Evolutionary conservation across 1,139 yeast species (phyloP).

Genomic region (Yamadazyma membranifaciens): DNA sequence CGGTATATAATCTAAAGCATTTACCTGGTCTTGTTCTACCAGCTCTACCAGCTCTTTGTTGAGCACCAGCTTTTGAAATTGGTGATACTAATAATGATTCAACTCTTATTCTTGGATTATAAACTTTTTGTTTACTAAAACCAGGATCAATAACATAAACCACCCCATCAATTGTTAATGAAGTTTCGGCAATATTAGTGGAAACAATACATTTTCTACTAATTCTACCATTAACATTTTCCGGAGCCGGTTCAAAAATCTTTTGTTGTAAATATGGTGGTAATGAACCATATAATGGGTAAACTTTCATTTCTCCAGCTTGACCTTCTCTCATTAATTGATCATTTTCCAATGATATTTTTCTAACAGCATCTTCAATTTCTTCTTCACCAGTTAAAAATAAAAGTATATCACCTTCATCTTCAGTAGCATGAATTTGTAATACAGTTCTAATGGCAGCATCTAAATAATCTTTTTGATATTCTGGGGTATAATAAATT

Average conservation of each 20-base stretch:
- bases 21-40: constrained; percentile 99
- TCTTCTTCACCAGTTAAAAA: constrained; percentile 98
- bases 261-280: constrained; percentile 95
- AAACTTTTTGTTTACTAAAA: constrained; percentile 92
- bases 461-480: constrained; percentile 90
- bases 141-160: constrained; percentile 98
- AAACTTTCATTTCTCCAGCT: constrained; percentile 84
- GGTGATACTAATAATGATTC: constrained; percentile 94
- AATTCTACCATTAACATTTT: constrained; percentile 71
- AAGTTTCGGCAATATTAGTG: constrained; percentile 98
- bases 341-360: constrained; percentile 83
- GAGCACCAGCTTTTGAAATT: constrained; percentile 95
- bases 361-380: constrained; percentile 94
- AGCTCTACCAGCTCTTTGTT: constrained; percentile 99
- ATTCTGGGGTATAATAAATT: constrained; percentile 94
- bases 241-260: constrained; percentile 89
- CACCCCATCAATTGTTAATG: constrained; percentile 95
- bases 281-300: constrained; percentile 91
- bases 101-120: constrained; percentile 93
- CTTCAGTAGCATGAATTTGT: constrained; percentile 96
- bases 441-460: constrained; percentile 93
- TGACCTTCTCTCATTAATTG: constrained; percentile 84
- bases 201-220: constrained; percentile 92
- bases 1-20: constrained; percentile 93
- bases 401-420: constrained; percentile 83